phyloP scores from a whole-genome alignment of 495 filamentous ascomycete genomes.

The Arthonia radiata region DNA sequence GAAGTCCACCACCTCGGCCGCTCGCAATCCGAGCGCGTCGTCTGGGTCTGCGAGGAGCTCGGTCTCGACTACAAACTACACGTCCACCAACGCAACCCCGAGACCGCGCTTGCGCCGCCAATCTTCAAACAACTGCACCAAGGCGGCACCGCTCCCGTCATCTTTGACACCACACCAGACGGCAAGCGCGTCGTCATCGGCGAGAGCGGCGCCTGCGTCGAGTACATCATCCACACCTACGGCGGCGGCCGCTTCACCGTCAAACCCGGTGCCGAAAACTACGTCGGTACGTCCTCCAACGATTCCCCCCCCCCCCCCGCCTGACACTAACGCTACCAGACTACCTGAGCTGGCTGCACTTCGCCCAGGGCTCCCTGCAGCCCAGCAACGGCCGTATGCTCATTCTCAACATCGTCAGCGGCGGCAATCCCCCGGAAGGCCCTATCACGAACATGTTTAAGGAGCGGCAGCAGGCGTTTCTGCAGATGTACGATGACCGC shows the following conservation, averaged over 20 bases:
- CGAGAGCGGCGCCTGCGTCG: conserved; percentile 27
- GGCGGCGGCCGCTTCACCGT: conserved; percentile 20
- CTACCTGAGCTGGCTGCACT: conserved; percentile 38
- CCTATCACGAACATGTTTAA: conserved; percentile 5
- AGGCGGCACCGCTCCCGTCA: conserved; percentile 26
- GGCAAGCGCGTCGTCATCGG: conserved; percentile 26
- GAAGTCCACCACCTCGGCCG: conserved; percentile 31
- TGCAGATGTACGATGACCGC: conserved; percentile 19
- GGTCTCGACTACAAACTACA: conserved; percentile 24
- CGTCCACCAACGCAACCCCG: conserved; percentile 22
- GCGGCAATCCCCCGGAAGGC: conserved; percentile 6
- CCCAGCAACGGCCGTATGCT: conserved; percentile 11
- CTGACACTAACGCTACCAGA: too few relatives aligned
- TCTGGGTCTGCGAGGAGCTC: conserved; percentile 41
- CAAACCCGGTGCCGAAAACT: conserved; percentile 17
- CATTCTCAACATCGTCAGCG: conserved; percentile 4
- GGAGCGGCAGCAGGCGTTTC: conserved; percentile 7
- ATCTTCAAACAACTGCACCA: conserved; percentile 26
- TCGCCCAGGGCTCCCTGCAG: conserved; percentile 29
- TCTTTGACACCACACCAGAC: conserved; percentile 19
- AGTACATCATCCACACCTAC: conserved; percentile 30
- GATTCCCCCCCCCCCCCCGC: too few relatives aligned
- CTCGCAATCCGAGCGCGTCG: conserved; percentile 33
- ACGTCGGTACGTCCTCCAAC: too few relatives aligned
- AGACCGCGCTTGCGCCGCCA: conserved; percentile 23